Base-by-base conservation (phyloP, 192 early-diverging fungal genomes). In the Podochytrium sp. region DNA sequence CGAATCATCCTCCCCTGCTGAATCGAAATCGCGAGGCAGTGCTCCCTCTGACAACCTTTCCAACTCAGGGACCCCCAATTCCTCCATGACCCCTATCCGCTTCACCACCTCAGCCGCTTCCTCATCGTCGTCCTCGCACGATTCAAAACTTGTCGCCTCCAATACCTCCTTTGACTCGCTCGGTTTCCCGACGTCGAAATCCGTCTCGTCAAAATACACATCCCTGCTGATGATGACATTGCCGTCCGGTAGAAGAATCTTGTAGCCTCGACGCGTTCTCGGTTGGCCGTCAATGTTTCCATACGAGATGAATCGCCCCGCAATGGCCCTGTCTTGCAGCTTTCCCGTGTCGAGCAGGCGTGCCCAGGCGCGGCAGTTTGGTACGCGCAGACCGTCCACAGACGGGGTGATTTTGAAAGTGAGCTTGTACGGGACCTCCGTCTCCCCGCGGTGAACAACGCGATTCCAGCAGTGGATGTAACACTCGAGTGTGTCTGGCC, bases 261-360 rank as follows among this genome's bases (percentile, higher is more conserved):
- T 41, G 23, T 50, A 67, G 38, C 65, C 33, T 5, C 14, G 41
- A 23, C 4, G 6, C 30, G 27, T 25, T 12, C 12, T 25, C 12
- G 65, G 65, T 5, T 67, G 41, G 14, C 41, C 38, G 43, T 67
- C 65, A n/a, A 5, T 3, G 42, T 50, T 7, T 34, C 10, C 65
- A n/a, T 50, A 67, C 40, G 38, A 34, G 4, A 67, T 67, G 65
- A 67, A 67, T 5, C 65, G 18, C 4, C 65, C 65, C 41, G 6
- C 16, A 29, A 41, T 37, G 4, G 65, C 65, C 23, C 43, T 34
- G 43, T 12, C 41, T 6, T 18, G 10, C 41, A 32, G 3, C 30
- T 67, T 67, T n/a, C 25, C 42, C 3, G 39, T n/a, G 12, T 50
- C 37, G 3, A 58, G 32, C 5, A 56, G 3, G 4, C 29, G 25